These are phyloP conservation scores for Pyrenochaeta sp. DNA, from an alignment of 2,329 filamentous ascomycete species.

Conservation along the genomic window DNA sequence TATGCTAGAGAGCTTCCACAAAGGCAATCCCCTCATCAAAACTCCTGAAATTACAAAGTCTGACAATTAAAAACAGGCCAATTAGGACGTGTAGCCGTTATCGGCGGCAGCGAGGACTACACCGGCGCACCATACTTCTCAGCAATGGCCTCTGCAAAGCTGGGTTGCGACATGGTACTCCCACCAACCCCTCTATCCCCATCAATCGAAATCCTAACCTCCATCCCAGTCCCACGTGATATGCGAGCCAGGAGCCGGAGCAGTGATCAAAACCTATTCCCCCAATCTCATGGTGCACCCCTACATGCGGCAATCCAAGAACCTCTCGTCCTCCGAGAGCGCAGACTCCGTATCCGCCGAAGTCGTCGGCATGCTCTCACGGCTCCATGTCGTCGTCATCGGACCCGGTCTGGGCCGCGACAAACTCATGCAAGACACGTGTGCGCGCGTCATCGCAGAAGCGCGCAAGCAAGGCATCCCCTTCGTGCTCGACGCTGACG, in stretches of 20 bases:
- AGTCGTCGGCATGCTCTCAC: constrained; percentile 81
- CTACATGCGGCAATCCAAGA: constrained; percentile 81
- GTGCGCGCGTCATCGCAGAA: constrained; percentile 77
- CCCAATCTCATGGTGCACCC: constrained; percentile 99
- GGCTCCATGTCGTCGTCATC: constrained; percentile 90
- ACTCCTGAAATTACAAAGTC: background rate
- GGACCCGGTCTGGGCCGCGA: constrained; percentile 93
- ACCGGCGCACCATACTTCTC: constrained; percentile 98
- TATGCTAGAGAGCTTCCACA: constrained; percentile 95
- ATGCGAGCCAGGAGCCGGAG: constrained; percentile 83
- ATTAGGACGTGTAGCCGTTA: constrained; percentile 88
- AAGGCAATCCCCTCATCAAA: constrained; percentile 66
- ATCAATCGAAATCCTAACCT: too few species aligned
- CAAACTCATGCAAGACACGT: constrained; percentile 86
- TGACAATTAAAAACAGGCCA: constrained; percentile 68
- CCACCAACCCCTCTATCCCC: constrained; percentile 16
- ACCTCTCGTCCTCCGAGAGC: constrained; percentile 61
- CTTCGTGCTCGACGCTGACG: constrained; percentile 92
- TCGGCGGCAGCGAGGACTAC: constrained; percentile 95
- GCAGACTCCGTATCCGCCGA: constrained; percentile 69
- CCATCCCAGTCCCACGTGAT: constrained; percentile 83
- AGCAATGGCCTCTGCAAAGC: constrained; percentile 89
- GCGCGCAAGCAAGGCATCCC: constrained; percentile 76
- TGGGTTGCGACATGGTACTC: constrained; percentile 89
- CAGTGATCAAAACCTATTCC: constrained; percentile 96